A percentile compares a stretch with the other conserved stretches of the same genome.
These are phyloP conservation scores for Stropharia rugosoannulata DNA, from an alignment of 768 basidiomycete genomes.

Conservation along the genomic window DNA sequence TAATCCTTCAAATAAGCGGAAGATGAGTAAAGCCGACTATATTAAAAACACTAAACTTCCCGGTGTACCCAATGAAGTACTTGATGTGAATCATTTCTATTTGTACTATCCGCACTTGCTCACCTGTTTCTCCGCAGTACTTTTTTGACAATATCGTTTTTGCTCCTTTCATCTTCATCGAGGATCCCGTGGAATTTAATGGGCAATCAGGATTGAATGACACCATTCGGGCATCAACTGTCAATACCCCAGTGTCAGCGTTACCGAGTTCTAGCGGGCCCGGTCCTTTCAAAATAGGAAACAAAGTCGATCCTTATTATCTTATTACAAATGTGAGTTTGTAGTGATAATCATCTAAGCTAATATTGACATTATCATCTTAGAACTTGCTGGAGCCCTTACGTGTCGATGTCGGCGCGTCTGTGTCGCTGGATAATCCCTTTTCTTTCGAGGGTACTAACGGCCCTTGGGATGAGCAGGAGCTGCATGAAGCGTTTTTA, in stretches of 20 bases:
- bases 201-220: slow-evolving; percentile 53
- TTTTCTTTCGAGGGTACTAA: slow-evolving; percentile 66
- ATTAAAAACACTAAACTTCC: slow-evolving; percentile 89
- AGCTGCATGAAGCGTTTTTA: slow-evolving; percentile 64
- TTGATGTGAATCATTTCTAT: slow-evolving; percentile 62
- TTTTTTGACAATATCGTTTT: slow-evolving; percentile 97
- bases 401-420: slow-evolving; percentile 60
- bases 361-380: slow-evolving; percentile 1
- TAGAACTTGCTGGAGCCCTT: slow-evolving; percentile 70
- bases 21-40: slow-evolving; percentile 96
- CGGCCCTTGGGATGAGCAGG: slow-evolving; percentile 66
- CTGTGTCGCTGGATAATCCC: slow-evolving; percentile 61
- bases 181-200: slow-evolving; percentile 78
- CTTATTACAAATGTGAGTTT: slow-evolving; percentile 74
- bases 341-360: not conserved
- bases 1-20: slow-evolving; percentile 95
- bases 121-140: slow-evolving; percentile 48
- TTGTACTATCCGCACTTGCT: not conserved
- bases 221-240: slow-evolving; percentile 34
- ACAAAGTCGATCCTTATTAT: slow-evolving; percentile 89
- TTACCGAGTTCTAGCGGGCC: slow-evolving; percentile 17
- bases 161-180: slow-evolving; percentile 95
- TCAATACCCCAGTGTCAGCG: slow-evolving; percentile 23
- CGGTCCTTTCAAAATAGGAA: slow-evolving; percentile 48
- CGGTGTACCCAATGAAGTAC: slow-evolving; percentile 76